phyloP scores from a whole-genome alignment of 2,329 filamentous ascomycete species.

The Lachnellula cervina region DNA sequence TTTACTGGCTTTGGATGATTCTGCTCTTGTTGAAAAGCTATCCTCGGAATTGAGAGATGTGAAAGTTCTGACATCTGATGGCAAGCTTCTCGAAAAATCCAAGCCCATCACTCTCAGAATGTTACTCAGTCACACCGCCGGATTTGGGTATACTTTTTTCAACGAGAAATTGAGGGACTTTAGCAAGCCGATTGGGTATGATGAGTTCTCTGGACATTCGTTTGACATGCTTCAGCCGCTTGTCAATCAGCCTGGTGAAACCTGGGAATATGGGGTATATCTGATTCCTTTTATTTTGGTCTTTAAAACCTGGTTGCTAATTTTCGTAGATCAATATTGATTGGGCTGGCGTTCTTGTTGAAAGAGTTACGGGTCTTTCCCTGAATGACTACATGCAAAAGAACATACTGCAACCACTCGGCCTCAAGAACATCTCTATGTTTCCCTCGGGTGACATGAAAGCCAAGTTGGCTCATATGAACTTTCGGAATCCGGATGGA shows the following conservation, averaged over 20 bases:
- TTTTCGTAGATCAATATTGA: conserved; percentile 43
- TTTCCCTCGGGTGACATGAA: conserved; percentile 44
- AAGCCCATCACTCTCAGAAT: conserved; percentile 52
- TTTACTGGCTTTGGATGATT: conserved; percentile 49
- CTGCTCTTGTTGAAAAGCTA: conserved; percentile 44
- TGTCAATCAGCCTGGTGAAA: conserved; percentile 58
- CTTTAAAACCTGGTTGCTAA: conserved; percentile 20
- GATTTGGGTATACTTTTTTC: conserved; percentile 55
- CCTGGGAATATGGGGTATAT: conserved; percentile 54
- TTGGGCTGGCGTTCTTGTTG: conserved; percentile 48
- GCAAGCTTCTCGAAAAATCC: conserved; percentile 37
- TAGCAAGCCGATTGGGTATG: conserved; percentile 40
- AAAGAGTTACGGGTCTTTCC: conserved; percentile 39
- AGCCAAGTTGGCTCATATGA: conserved; percentile 51
- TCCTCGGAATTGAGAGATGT: conserved; percentile 46
- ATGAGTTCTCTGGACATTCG: conserved; percentile 23
- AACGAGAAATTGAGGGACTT: conserved; percentile 43
- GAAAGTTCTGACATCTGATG: conserved; percentile 42
- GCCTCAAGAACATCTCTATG: conserved; percentile 20
- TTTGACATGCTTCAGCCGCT: conserved; percentile 33
- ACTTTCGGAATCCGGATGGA: conserved; percentile 43
- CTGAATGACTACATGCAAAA: conserved; percentile 47
- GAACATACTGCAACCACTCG: conserved; percentile 44
- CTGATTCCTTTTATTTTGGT: too few species aligned
- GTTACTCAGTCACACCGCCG: conserved; percentile 50